A percentile compares a stretch with the other conserved stretches of the same genome.
Conservation (phyloP, 2,329 filamentous ascomycete genomes). For the Aureobasidium subglaciale region DNA sequence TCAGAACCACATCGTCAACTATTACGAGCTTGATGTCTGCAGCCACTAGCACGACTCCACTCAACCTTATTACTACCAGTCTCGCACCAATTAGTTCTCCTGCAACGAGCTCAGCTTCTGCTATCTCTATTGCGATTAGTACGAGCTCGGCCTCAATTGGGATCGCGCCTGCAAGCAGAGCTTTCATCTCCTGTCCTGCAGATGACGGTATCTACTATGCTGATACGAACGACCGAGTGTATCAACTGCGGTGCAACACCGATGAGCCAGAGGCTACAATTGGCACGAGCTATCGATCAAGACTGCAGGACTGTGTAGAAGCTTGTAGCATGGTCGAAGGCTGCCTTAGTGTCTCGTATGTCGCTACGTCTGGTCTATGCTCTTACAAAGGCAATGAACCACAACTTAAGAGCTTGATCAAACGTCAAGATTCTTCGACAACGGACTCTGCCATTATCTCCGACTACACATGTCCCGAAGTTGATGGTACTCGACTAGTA, state of each 20-base stretch:
- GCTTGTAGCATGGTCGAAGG: constrained; percentile 19
- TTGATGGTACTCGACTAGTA: constrained; percentile 19
- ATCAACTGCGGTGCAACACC: constrained; percentile 20
- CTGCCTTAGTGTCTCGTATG: constrained; percentile 20
- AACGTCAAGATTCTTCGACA: constrained; percentile 12
- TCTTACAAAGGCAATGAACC: constrained; percentile 20
- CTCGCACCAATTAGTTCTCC: too few relatives aligned
- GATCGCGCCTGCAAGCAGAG: too few relatives aligned
- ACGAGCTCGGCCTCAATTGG: too few relatives aligned
- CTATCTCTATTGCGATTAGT: too few relatives aligned
- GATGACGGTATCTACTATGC: constrained; percentile 24
- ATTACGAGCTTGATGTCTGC: too few relatives aligned
- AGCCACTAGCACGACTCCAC: too few relatives aligned
- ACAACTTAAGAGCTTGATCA: too few relatives aligned
- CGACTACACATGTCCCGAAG: constrained; percentile 22
- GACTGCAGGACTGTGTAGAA: constrained; percentile 22
- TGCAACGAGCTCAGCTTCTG: too few relatives aligned
- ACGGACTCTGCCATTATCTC: constrained; percentile 5
- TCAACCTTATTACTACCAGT: too few relatives aligned
- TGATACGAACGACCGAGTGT: constrained; percentile 20
- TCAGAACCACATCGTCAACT: too few relatives aligned
- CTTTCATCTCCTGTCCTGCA: constrained; percentile 18
- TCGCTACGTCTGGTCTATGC: constrained; percentile 16
- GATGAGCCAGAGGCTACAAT: constrained; percentile 19
- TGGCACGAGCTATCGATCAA: constrained; percentile 13